These are phyloP conservation scores for Psilocybe subaeruginosa DNA, from an alignment of 768 basidiomycete genomes.

Conservation along the genomic window DNA sequence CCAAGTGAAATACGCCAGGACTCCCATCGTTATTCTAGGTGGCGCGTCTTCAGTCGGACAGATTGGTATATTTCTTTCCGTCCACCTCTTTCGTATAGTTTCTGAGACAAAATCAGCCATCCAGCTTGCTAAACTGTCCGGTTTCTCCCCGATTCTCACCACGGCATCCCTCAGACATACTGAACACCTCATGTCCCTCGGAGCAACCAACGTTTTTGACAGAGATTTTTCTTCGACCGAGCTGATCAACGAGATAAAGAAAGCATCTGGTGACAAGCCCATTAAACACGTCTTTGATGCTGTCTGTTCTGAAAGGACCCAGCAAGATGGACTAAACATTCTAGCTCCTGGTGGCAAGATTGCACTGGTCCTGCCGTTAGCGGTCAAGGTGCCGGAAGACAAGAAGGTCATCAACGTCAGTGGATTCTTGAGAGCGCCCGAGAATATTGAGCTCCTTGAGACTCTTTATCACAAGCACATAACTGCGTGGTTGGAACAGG, in stretches of 20 bases:
- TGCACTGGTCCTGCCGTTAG: neutral
- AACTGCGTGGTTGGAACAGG: conserved; percentile 1
- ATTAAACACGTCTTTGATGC: conserved; percentile 30
- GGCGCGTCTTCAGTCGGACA: conserved; percentile 54
- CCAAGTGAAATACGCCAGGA: conserved; percentile 42
- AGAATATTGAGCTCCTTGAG: conserved; percentile 1
- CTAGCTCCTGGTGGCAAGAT: conserved; percentile 19
- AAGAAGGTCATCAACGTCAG: neutral
- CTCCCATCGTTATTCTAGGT: conserved; percentile 49
- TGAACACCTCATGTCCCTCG: conserved; percentile 36
- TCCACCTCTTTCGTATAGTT: neutral
- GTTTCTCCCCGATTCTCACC: conserved; percentile 45
- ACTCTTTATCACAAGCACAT: conserved; percentile 2
- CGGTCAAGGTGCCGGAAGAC: neutral
- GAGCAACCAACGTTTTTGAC: conserved; percentile 45
- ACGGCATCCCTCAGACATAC: conserved; percentile 37
- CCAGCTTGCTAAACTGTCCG: conserved; percentile 39
- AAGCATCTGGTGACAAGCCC: conserved; percentile 18
- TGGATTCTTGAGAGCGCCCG: neutral
- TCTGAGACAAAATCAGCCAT: conserved; percentile 1
- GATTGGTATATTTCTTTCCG: conserved; percentile 34
- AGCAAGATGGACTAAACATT: conserved; percentile 27
- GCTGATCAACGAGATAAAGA: conserved; percentile 24
- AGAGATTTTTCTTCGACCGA: conserved; percentile 21
- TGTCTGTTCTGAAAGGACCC: conserved; percentile 24